Evolutionary conservation across 768 basidiomycete genomes (phyloP), one percentile per base, ranked within the genome.

Genomic region (Naematelia encephala): DNA sequence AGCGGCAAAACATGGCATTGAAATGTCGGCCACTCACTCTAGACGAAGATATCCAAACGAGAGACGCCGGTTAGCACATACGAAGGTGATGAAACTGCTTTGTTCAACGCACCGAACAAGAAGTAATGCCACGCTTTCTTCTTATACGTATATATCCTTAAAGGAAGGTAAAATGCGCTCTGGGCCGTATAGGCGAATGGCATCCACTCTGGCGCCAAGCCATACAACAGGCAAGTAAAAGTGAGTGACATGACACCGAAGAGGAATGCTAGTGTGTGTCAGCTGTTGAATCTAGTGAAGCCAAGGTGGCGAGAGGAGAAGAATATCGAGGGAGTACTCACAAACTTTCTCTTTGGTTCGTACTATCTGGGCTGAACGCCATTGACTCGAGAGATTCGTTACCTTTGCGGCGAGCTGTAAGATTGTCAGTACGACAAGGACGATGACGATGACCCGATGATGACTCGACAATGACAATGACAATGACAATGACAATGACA

Each of bases 61-160:
- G 50, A 42, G 47, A 61, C 10, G 34, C 34, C 16, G 50, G 26
- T 51, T 19, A 51, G 50, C 21, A 48, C n/a, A n/a, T n/a, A n/a
- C n/a, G n/a, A n/a, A n/a, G n/a, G n/a, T n/a, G n/a, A n/a, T n/a
- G n/a, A n/a, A n/a, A 39, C 16, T 16, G 16, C 8, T 39, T 39
- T 16, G 8, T 39, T 8, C 34, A 26, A 56, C 56, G 28, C 39
- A 59, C 90, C 89, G 77, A 90, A 91, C 43, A 91, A 82, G 80
- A 93, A 94, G 78, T 94, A 96, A 76, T 96, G 92, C 86, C 89
- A 98, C 4, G 84, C 82, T 56, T 90, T 88, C 74, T 88, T 86
- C 83, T 96, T 96, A 83, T 97, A 98, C 22, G 78, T 83, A 78
- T 88, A 96, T 4, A 81, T 82, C 39, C 94, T 88, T 11, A 87